These are phyloP conservation scores for Pseudogymnoascus sp. DNA, from an alignment of 2,329 filamentous ascomycete species.

Conservation along the genomic window DNA sequence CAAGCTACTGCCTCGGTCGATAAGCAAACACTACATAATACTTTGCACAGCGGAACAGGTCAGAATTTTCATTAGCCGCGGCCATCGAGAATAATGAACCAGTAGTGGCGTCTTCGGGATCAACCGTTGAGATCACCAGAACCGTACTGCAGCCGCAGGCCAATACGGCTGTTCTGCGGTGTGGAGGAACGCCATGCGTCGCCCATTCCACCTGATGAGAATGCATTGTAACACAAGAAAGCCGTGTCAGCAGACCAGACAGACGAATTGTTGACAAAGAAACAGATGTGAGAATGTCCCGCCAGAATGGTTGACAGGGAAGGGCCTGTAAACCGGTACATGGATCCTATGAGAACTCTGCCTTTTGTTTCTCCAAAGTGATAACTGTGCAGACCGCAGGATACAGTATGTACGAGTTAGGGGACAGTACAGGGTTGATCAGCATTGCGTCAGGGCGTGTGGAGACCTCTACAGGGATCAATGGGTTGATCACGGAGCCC, in stretches of 20 bases:
- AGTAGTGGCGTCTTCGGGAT: not conserved
- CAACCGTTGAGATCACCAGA: slow-evolving; percentile 5
- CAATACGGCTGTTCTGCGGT: not conserved
- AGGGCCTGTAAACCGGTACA: not conserved
- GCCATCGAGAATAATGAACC: not conserved
- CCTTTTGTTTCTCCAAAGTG: not conserved
- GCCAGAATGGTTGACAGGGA: not conserved
- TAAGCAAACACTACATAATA: not conserved
- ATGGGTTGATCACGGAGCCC: slow-evolving; percentile 3
- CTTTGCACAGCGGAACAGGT: not conserved
- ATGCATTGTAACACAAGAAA: not conserved
- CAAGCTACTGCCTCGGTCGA: not conserved
- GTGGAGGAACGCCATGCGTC: not conserved
- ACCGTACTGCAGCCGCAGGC: not conserved
- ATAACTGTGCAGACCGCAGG: not conserved
- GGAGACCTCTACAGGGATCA: not conserved
- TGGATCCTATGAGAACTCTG: not conserved
- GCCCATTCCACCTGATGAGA: not conserved
- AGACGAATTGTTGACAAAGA: not conserved
- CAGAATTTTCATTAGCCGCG: slow-evolving; percentile 4
- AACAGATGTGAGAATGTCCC: not conserved
- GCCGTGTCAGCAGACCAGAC: not conserved
- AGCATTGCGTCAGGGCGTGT: not conserved
- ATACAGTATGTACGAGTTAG: not conserved
- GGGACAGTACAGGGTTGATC: not conserved